These are phyloP conservation scores for Plasmodium gaboni DNA, from an alignment of 169 alveolate species.

Conservation along the genomic window DNA sequence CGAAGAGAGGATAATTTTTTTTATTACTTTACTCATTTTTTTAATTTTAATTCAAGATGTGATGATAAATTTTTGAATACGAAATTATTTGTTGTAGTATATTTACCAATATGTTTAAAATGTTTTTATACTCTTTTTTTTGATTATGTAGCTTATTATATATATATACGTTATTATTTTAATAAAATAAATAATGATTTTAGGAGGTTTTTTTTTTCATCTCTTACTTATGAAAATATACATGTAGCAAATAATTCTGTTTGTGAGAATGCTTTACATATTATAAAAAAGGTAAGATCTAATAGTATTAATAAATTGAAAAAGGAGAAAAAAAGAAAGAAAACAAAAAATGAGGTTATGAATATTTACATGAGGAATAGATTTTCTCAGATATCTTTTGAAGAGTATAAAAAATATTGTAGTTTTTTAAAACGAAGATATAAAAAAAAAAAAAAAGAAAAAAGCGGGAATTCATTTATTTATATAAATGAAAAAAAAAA, in stretches of 20 bases:
- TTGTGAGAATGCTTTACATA: not conserved
- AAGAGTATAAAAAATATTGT: conserved; percentile 22
- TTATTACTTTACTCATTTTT: conserved; percentile 60
- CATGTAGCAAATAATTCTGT: not conserved
- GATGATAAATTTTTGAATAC: conserved; percentile 63
- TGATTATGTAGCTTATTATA: conserved; percentile 71
- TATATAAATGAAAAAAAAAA: too few relatives aligned
- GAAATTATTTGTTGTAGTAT: conserved; percentile 70
- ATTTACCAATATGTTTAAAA: conserved; percentile 71
- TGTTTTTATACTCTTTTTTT: conserved; percentile 75
- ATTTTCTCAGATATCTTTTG: conserved; percentile 13
- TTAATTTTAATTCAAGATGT: conserved; percentile 51
- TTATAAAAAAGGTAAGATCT: not conserved
- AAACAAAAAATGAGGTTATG: conserved; percentile 6
- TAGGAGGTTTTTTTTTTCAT: conserved; percentile 25
- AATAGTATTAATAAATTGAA: not conserved
- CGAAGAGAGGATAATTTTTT: conserved; percentile 62
- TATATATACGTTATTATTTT: conserved; percentile 69
- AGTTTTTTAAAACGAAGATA: too few relatives aligned
- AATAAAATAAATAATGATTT: conserved; percentile 53
- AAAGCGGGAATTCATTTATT: too few relatives aligned
- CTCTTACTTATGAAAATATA: conserved; percentile 42
- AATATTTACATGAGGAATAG: not conserved
- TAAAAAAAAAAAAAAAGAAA: too few relatives aligned
- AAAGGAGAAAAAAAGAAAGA: conserved; percentile 14